Base-by-base conservation (phyloP, 2,329 filamentous ascomycete genomes). In the Pseudogymnoascus destructans region DNA sequence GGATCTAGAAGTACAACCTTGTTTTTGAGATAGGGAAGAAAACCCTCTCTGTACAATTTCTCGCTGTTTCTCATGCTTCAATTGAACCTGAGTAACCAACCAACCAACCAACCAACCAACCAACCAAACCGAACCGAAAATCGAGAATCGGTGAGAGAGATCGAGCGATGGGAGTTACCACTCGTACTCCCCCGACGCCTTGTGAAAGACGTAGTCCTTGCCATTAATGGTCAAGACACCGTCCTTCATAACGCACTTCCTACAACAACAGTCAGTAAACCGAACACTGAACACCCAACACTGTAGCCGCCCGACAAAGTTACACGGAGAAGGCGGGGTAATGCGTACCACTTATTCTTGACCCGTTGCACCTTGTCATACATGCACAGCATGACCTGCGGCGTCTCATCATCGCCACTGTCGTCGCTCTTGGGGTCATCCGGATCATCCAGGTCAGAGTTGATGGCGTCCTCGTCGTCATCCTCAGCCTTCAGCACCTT, bases 351-450 rank as follows among this genome's bases (percentile, higher is more conserved):
- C 81, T 93, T 98, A 75, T 97, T 98, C 84, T 98, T 98, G 67
- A 97, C 93, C 54, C 93, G 81, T 74, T 97, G 92, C 8, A 98
- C 93, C 76, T 98, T 98, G 76, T 98, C 93, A 70, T 98, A 98
- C 70, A 95, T 96, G 76, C 93, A 98, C 38, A 98, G 84, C 88
- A 98, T 97, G 69, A 95, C 91, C 65, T 95, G 87, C 1, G 86
- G 85, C 63, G 87, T 81, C 42, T 95, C 91, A 61, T 95, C 89
- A 11, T 90, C 88, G 56, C 93, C 91, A 32, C 93, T 89, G 21
- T 92, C 88, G 21, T 93, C 89, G 27, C 87, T 85, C 15, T 82
- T 73, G 9, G 89, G 84, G 61, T 97, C 93, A 62, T 97, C 91
- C 0, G 91, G 84, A 68, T 98, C 93, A 69, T 98, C 93, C 3